phyloP scores from a whole-genome alignment of 2,329 filamentous ascomycete species.

The Trichoderma koningii region DNA sequence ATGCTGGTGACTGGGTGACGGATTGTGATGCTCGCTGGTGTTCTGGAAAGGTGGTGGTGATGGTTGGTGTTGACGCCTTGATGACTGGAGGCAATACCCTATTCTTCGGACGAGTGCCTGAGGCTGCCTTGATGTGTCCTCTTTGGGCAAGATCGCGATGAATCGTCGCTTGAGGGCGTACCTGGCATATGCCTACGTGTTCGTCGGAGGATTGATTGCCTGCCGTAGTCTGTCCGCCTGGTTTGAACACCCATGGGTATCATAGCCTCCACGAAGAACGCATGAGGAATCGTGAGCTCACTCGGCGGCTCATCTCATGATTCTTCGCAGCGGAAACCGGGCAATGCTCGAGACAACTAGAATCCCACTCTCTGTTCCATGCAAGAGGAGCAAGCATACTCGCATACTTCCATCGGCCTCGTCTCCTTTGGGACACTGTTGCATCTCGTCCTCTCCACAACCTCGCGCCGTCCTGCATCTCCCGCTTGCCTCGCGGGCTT shows the following conservation, averaged over 20 bases:
- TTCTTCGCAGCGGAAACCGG: constrained; percentile 7
- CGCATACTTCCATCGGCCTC: not conserved
- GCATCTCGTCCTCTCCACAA: constrained; percentile 16
- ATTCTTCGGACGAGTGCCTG: constrained; percentile 6
- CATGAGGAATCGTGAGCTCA: not conserved
- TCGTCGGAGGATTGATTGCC: too few species aligned
- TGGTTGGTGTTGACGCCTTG: not conserved
- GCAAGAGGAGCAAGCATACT: not conserved
- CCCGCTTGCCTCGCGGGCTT: constrained; percentile 2
- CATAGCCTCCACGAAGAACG: constrained; percentile 8
- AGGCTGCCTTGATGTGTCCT: not conserved
- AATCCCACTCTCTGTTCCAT: not conserved
- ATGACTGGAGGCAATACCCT: constrained; percentile 1
- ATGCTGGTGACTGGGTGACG: constrained; percentile 23
- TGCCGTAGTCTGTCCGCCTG: too few species aligned
- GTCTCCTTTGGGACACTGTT: constrained; percentile 8
- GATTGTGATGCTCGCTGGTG: not conserved
- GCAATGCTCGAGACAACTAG: not conserved
- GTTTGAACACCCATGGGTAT: not conserved
- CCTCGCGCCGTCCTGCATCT: not conserved
- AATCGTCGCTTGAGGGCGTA: too few species aligned
- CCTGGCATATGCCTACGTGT: too few species aligned
- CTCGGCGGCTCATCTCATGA: not conserved
- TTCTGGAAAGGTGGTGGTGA: not conserved
- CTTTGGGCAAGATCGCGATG: not conserved